phyloP scores from a whole-genome alignment of 169 alveolate genomes.

The Miamiensis avidus region DNA sequence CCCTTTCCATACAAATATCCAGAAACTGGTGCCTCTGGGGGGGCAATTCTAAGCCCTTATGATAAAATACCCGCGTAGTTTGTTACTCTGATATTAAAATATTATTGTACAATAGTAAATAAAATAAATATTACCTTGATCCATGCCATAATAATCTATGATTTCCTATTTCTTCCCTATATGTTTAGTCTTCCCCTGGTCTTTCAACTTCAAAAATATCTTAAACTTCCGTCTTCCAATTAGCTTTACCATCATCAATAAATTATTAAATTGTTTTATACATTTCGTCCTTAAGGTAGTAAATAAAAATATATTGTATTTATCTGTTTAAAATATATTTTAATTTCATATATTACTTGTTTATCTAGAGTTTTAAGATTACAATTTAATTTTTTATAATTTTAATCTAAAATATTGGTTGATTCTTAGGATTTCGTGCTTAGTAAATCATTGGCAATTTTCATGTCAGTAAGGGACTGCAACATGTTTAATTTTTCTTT shows the following conservation, averaged over 20 bases:
- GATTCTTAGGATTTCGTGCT: conserved; percentile 16
- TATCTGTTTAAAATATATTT: not conserved
- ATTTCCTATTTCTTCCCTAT: conserved; percentile 63
- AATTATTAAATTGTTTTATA: conserved; percentile 57
- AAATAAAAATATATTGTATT: no score
- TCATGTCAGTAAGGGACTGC: conserved; percentile 66
- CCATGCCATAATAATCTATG: conserved; percentile 92
- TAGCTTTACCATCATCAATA: conserved; percentile 62
- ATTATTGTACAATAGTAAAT: no score
- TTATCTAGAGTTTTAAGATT: conserved; percentile 58
- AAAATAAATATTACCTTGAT: no score
- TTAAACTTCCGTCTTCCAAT: conserved; percentile 45
- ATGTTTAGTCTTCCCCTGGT: conserved; percentile 78
- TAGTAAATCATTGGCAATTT: conserved; percentile 67
- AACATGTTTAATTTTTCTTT: conserved; percentile 73
- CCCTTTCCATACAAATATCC: conserved; percentile 95
- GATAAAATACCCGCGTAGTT: conserved; percentile 90
- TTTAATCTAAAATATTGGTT: conserved; percentile 55
- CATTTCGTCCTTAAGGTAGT: not conserved
- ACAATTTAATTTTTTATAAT: conserved; percentile 68
- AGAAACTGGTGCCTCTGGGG: conserved; percentile 93
- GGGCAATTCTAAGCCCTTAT: conserved; percentile 92
- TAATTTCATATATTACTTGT: not conserved
- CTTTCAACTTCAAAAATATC: conserved; percentile 69
- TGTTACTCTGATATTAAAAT: no score